Evolutionary conservation across 768 basidiomycete genomes (phyloP).

Genomic region (Mycena amicta): DNA sequence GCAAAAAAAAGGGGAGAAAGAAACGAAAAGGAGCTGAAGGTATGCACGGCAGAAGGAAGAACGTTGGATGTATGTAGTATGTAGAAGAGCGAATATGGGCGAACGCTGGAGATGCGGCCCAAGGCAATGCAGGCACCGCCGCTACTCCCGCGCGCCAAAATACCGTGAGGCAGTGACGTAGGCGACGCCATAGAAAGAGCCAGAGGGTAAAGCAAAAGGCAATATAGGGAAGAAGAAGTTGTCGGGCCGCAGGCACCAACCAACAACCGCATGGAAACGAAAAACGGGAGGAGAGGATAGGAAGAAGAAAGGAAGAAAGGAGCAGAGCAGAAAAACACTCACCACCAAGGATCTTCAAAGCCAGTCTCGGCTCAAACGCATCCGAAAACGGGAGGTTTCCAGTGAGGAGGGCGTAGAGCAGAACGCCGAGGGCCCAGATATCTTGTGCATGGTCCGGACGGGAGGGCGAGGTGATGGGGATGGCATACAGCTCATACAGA

Average conservation of each 20-base stretch:
- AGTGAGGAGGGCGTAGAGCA: conserved; percentile 83
- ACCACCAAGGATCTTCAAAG: conserved; percentile 91
- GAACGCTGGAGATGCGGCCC: too few relatives aligned
- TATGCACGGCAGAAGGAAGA: too few relatives aligned
- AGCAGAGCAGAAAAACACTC: conserved; percentile 26
- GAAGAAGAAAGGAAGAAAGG: background rate
- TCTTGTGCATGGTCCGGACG: conserved; percentile 76
- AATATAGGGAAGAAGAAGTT: background rate
- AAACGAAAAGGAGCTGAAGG: too few relatives aligned
- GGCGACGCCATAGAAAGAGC: too few relatives aligned
- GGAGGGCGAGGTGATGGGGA: background rate
- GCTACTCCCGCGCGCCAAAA: too few relatives aligned
- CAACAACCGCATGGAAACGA: conserved; percentile 20
- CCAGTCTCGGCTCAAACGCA: conserved; percentile 86
- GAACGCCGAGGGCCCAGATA: conserved; percentile 93
- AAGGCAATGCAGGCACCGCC: too few relatives aligned
- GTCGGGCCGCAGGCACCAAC: background rate
- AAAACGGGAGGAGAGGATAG: background rate
- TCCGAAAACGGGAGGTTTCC: conserved; percentile 89
- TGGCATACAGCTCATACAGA: background rate
- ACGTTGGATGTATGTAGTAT: too few relatives aligned
- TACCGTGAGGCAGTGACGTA: too few relatives aligned
- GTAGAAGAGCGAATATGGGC: too few relatives aligned
- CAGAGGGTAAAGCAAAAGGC: too few relatives aligned
- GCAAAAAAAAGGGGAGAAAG: too few relatives aligned